A percentile compares a stretch with the other conserved stretches of the same genome.
Evolutionary conservation across 371 early-diverging fungal species (phyloP).

Genomic region (Zychaea mexicana): DNA sequence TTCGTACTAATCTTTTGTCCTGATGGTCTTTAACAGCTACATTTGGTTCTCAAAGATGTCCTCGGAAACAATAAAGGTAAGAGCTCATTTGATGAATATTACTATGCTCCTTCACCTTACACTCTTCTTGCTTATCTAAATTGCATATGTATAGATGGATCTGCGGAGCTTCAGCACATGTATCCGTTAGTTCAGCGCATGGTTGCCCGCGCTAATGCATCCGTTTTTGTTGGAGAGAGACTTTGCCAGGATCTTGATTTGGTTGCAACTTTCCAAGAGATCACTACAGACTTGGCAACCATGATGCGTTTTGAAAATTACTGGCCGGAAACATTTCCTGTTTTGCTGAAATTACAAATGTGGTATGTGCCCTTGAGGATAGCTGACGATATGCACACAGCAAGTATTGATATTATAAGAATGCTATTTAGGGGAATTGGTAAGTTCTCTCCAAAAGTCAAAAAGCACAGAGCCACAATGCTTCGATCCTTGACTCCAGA

Average conservation of each 20-base stretch:
- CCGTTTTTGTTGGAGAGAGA: conserved; percentile 20
- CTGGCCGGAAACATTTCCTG: conserved; percentile 12
- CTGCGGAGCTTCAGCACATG: conserved; percentile 9
- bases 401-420: background rate
- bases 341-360: conserved; percentile 6
- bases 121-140: background rate
- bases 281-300: conserved; percentile 19
- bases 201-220: conserved; percentile 18
- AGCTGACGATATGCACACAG: background rate
- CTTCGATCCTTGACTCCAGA: background rate
- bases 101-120: no score
- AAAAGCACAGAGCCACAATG: background rate
- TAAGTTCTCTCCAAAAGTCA: background rate
- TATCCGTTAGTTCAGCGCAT: conserved; percentile 17
- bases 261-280: conserved; percentile 21
- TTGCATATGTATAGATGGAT: background rate
- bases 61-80: no score
- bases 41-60: no score
- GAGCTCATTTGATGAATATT: no score
- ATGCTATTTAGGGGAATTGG: background rate
- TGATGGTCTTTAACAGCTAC: background rate
- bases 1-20: background rate
- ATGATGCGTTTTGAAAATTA: no score
- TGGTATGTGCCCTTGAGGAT: background rate
- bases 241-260: conserved; percentile 15